Percentiles rank a stretch among this genome's conserved stretches.
phyloP scores from a whole-genome alignment of 345 rosid genomes.

The Melaleuca quinquenervia region DNA sequence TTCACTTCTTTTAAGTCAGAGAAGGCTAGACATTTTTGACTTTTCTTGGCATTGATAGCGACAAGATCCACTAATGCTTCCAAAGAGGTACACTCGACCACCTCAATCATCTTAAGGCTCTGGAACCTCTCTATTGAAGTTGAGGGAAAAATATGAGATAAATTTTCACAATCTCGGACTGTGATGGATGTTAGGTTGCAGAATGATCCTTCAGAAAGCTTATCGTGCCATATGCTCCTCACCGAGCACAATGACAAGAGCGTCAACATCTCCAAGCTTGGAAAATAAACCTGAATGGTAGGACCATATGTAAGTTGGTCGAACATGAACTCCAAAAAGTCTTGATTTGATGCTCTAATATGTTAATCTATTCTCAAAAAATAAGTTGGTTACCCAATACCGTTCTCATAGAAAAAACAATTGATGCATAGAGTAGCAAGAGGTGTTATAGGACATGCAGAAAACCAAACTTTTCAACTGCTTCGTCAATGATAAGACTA shows the following conservation, averaged over 20 bases:
- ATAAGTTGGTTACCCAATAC: too few species aligned
- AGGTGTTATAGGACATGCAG: not conserved
- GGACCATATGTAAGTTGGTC: too few species aligned
- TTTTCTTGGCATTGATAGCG: accelerated
- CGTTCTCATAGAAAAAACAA: too few species aligned
- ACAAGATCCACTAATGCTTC: not conserved
- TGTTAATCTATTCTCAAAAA: too few species aligned
- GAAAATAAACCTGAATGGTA: too few species aligned
- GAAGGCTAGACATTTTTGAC: accelerated
- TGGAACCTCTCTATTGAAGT: not conserved
- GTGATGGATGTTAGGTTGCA: not conserved
- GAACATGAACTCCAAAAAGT: too few species aligned
- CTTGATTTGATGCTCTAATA: too few species aligned
- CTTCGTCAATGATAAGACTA: too few species aligned
- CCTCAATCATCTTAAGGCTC: not conserved
- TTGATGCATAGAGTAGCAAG: too few species aligned
- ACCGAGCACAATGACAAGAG: too few species aligned
- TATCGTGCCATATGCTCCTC: accelerated
- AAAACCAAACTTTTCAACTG: not conserved
- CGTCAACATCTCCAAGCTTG: too few species aligned
- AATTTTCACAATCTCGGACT: accelerated
- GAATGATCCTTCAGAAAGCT: not conserved
- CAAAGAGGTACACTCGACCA: not conserved
- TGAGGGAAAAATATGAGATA: accelerated
- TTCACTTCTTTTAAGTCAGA: accelerated